Evolutionary conservation across 306 rosid genomes (phyloP), one percentile per base, ranked within the genome.

Genomic region (Pyrus bretschneideri): DNA sequence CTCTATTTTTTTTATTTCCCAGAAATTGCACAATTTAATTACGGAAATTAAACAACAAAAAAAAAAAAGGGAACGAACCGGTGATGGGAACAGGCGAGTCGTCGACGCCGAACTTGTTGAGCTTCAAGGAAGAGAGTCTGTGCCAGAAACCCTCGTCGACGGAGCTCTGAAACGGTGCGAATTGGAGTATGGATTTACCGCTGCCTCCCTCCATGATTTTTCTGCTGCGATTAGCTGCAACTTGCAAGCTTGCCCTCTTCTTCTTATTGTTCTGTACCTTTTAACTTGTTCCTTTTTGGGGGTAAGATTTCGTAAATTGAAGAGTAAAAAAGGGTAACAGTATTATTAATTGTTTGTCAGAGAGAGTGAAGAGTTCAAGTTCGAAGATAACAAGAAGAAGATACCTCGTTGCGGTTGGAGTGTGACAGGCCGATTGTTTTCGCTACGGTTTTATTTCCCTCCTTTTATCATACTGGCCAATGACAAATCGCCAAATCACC

Each of bases 91-190:
- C 73, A 3, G 98, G 98, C 46, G 96, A 95, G 79, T 92, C 98
- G 63, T 95, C 96, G 88, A 95, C 89, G 91, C 98, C 98, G 52
- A 95, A 91, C 84, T 92, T 85, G 85, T 95, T 92, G 84, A 95
- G 97, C 89, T 95, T 95, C 84, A 95, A 72, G 62, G 98, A 90
- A 81, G 91, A 94, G 58, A 95, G 81, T 72, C 87, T 79, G 83
- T 95, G 98, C 97, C 97, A 95, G 88, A 95, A 95, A 29, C 98
- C 96, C 85, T 95, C 98, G 74, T 95, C 98, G 11, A 90, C 93
- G 0, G 87, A 81, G 85, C 98, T 95, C 85, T 95, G 90, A 79
- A 95, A 85, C 77, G 91, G 93, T 6, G 96, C 90, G 85, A 92
- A 95, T 82, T 90, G 90, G 27, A 95, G 86, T 52, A 90, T 14